A percentile compares a stretch with the other conserved stretches of the same genome.
These are phyloP conservation scores for Ophiosphaerella korrae DNA, from an alignment of 2,329 filamentous ascomycete species.

Conservation along the genomic window DNA sequence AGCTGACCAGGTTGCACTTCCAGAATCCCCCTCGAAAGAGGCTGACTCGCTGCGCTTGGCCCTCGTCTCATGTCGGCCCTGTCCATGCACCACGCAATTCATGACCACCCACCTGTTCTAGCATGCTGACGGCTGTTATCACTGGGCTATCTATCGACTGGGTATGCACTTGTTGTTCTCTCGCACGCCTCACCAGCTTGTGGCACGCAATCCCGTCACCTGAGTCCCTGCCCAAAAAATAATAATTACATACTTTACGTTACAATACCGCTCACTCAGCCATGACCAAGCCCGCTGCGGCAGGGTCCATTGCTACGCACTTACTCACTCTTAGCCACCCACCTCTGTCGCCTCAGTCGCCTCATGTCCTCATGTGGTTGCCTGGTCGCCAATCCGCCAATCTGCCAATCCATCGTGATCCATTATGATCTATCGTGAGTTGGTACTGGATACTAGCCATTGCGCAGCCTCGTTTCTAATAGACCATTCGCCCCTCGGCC, in stretches of 20 bases:
- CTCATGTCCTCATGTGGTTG: constrained; percentile 5
- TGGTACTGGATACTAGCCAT: constrained; percentile 5
- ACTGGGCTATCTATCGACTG: neutral
- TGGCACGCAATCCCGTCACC: constrained; percentile 25
- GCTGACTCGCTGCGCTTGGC: constrained; percentile 35
- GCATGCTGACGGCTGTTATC: too few relatives aligned
- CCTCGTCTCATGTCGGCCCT: constrained; percentile 10
- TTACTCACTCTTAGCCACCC: too few relatives aligned
- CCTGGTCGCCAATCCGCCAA: constrained; percentile 22
- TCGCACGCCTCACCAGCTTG: constrained; percentile 9
- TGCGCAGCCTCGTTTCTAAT: constrained; percentile 10
- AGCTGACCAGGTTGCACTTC: constrained; percentile 31
- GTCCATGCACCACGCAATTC: neutral
- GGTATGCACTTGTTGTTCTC: constrained; percentile 2
- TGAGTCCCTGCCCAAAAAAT: constrained; percentile 11
- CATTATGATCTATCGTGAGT: constrained; percentile 1
- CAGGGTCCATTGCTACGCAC: too few relatives aligned
- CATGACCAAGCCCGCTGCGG: constrained; percentile 13
- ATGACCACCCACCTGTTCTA: neutral
- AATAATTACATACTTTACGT: constrained; percentile 14
- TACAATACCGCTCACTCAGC: constrained; percentile 38
- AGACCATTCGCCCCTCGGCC: neutral
- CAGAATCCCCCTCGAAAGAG: constrained; percentile 38
- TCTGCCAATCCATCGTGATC: constrained; percentile 6
- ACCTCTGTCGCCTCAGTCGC: too few relatives aligned